These are phyloP conservation scores for Platanthera guangdongensis DNA, from an alignment of 106 monocot genomes.

Conservation along the genomic window DNA sequence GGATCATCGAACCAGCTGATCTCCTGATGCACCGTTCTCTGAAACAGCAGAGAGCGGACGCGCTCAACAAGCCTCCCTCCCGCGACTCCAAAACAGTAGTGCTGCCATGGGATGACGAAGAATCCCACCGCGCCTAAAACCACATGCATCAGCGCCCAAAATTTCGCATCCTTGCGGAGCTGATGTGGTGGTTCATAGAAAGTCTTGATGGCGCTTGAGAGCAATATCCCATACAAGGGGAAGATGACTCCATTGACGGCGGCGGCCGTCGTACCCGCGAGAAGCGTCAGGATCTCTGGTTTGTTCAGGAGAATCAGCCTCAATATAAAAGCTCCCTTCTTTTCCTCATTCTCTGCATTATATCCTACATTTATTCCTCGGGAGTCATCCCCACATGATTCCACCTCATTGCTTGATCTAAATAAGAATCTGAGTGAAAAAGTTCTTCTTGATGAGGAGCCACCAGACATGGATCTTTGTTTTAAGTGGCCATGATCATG, in stretches of 20 bases:
- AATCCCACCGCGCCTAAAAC: conserved; percentile 23
- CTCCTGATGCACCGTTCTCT: conserved; percentile 39
- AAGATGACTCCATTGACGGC: conserved; percentile 28
- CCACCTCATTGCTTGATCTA: neutral
- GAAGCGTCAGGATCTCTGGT: conserved; percentile 34
- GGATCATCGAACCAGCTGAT: conserved; percentile 58
- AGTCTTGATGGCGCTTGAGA: conserved; percentile 32
- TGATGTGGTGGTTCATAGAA: conserved; percentile 43
- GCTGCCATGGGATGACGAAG: conserved; percentile 18
- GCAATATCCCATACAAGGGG: conserved; percentile 32
- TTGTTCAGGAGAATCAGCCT: conserved; percentile 35
- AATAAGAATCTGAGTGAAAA: neutral
- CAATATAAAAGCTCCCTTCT: neutral
- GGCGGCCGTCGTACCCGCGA: conserved; percentile 33
- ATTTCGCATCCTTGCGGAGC: conserved; percentile 34
- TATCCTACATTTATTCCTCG: neutral
- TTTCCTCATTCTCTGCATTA: neutral
- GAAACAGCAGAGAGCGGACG: conserved; percentile 30
- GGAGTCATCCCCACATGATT: neutral
- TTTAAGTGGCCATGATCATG: no score
- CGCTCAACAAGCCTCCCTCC: conserved; percentile 41
- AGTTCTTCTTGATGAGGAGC: neutral
- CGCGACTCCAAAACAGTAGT: conserved; percentile 39
- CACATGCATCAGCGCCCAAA: conserved; percentile 40
- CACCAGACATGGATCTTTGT: neutral